A percentile compares a stretch with the other conserved stretches of the same genome.
Evolutionary conservation across 1,284 basidiomycete species (phyloP).

Genomic region (Peniophora sp.): DNA sequence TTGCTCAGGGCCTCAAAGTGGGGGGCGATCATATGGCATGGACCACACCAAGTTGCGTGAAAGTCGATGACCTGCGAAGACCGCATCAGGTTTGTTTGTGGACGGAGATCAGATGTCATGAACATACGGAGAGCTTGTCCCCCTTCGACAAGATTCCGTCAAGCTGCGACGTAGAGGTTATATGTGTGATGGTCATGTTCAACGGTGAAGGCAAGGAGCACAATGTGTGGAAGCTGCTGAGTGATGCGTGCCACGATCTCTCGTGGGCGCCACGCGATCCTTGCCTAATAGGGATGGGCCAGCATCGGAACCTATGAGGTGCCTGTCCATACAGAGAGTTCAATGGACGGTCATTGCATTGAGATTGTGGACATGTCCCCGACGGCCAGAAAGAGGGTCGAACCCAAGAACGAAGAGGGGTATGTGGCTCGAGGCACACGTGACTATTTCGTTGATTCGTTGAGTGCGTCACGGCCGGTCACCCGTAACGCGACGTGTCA

Average conservation of each 20-base stretch:
- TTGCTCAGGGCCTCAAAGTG: slow-evolving; percentile 59
- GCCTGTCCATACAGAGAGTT: too few relatives aligned
- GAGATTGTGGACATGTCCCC: too few relatives aligned
- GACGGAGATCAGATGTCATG: slow-evolving; percentile 4
- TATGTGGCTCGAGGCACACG: too few relatives aligned
- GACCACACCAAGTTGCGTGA: slow-evolving; percentile 78
- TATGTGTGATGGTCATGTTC: slow-evolving; percentile 53
- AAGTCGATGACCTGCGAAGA: slow-evolving; percentile 68
- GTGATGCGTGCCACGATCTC: slow-evolving; percentile 1
- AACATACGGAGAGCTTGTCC: slow-evolving; percentile 56
- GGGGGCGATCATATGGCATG: slow-evolving; percentile 74
- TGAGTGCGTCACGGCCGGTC: too few relatives aligned
- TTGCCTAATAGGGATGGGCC: too few relatives aligned
- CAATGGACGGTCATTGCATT: too few relatives aligned
- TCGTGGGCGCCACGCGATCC: slow-evolving; percentile 3
- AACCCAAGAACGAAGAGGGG: too few relatives aligned
- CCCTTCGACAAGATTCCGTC: slow-evolving; percentile 50
- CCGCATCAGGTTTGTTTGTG: not conserved
- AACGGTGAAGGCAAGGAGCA: not conserved
- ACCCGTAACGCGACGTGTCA: too few relatives aligned
- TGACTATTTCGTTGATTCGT: too few relatives aligned
- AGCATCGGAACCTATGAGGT: too few relatives aligned
- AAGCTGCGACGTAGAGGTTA: slow-evolving; percentile 55
- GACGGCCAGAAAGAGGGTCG: too few relatives aligned
- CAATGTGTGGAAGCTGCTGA: not conserved